Conservation (phyloP, 345 rosid species). For the Bruguiera parviflora region DNA sequence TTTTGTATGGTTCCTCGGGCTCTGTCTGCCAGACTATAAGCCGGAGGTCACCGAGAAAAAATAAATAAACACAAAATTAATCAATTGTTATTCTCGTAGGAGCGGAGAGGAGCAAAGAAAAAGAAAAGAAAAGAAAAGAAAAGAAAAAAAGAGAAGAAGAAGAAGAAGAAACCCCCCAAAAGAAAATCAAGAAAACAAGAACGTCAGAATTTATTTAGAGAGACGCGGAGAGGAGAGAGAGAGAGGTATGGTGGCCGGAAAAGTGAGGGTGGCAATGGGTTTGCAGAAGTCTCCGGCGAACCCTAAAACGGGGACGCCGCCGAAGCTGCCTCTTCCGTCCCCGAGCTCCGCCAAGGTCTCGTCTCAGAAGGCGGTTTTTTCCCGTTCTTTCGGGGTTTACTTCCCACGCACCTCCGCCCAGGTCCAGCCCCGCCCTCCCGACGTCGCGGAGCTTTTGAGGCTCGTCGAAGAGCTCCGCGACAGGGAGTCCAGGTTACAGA, state of each 20-base stretch:
- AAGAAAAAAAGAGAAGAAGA: too few species aligned
- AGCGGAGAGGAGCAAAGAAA: too few species aligned
- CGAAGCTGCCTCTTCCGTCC: constrained; percentile 41
- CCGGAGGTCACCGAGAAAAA: not conserved
- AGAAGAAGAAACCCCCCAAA: too few species aligned
- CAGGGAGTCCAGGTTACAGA: constrained; percentile 59
- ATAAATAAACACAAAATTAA: too few species aligned
- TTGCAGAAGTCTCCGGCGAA: constrained; percentile 68
- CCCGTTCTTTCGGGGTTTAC: constrained; percentile 77
- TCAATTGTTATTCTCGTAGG: too few species aligned
- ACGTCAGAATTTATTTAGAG: not conserved
- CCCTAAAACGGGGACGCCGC: constrained; percentile 22
- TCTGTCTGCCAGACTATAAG: not conserved
- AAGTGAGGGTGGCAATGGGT: constrained; percentile 80
- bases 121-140: too few species aligned
- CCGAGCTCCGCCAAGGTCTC: constrained; percentile 30
- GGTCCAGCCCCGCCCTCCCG: constrained; percentile 89
- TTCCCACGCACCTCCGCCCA: constrained; percentile 97
- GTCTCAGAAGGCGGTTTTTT: constrained; percentile 45
- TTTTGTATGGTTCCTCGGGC: not conserved
- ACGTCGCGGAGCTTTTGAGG: constrained; percentile 63
- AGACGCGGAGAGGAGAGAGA: not conserved
- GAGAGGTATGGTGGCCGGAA: constrained; percentile 73
- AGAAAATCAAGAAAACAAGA: too few species aligned
- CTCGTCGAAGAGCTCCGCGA: constrained; percentile 75